Evolutionary conservation across 106 monocot species (phyloP).

Genomic region (Dioscorea alata): DNA sequence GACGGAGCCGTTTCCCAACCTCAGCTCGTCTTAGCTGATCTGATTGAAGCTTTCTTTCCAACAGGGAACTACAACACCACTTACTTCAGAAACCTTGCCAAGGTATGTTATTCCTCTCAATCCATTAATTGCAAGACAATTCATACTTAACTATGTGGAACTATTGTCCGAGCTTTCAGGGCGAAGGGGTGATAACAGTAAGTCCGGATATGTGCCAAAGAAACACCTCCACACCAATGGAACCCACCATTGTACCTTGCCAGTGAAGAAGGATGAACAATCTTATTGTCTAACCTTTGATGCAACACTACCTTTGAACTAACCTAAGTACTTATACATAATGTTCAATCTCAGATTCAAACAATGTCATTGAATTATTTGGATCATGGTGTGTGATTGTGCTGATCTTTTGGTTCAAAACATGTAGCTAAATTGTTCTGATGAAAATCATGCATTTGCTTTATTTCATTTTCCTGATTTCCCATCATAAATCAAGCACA

Average conservation of each 20-base stretch:
- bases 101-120: conserved; percentile 30
- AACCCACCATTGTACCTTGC: conserved; percentile 55
- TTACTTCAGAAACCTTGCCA: conserved; percentile 83
- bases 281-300: no score
- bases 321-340: no score
- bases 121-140: not conserved
- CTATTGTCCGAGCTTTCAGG: conserved; percentile 17
- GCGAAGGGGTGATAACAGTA: conserved; percentile 42
- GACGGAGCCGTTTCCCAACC: conserved; percentile 91
- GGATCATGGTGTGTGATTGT: no score
- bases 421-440: no score
- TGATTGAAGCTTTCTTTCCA: conserved; percentile 77
- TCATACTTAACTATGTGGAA: not conserved
- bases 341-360: no score
- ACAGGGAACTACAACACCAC: conserved; percentile 75
- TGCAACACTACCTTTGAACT: no score
- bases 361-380: no score
- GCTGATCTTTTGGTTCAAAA: no score
- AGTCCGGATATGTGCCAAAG: conserved; percentile 50
- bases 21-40: conserved; percentile 83
- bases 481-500: no score
- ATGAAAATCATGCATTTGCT: no score
- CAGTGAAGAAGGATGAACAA: conserved; percentile 16
- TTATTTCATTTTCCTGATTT: no score
- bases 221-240: conserved; percentile 43